A percentile compares a stretch with the other conserved stretches of the same genome.
These are phyloP conservation scores for Wickerhamomyces rabaulensis DNA, from an alignment of 805 yeast genomes.

Conservation along the genomic window DNA sequence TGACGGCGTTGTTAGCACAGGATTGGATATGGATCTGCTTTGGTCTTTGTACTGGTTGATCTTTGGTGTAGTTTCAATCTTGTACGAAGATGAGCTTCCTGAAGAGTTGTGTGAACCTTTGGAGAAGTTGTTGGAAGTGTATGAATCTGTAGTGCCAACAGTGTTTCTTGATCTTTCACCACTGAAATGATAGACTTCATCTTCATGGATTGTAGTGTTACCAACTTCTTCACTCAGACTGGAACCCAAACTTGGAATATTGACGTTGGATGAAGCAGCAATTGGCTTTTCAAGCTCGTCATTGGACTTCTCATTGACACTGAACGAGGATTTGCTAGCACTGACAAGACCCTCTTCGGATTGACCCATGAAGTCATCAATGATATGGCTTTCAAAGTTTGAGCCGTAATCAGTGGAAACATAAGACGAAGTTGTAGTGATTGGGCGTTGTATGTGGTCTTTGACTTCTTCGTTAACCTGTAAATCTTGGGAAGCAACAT, in stretches of 20 bases:
- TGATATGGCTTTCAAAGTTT: slow-evolving; percentile 21
- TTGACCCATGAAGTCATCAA: slow-evolving; percentile 20
- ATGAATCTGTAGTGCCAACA: slow-evolving; percentile 9
- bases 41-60: not conserved
- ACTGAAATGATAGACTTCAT: slow-evolving; percentile 5
- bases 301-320: slow-evolving; percentile 3
- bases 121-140: slow-evolving; percentile 5
- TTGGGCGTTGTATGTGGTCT: not conserved
- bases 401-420: slow-evolving; percentile 14
- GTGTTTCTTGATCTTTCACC: slow-evolving; percentile 1
- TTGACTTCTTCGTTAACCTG: not conserved
- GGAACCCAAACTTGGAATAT: slow-evolving; percentile 19
- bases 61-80: slow-evolving; percentile 1
- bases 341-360: slow-evolving; percentile 14
- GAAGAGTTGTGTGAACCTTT: slow-evolving; percentile 4
- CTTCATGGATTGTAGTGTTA: slow-evolving; percentile 19
- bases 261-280: slow-evolving; percentile 24
- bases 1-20: not conserved
- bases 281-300: slow-evolving; percentile 21
- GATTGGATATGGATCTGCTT: not conserved
- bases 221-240: slow-evolving; percentile 21
- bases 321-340: slow-evolving; percentile 2
- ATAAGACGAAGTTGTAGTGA: slow-evolving; percentile 10
- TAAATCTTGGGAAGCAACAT: slow-evolving; percentile 10
- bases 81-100: slow-evolving; percentile 6